Conservation (phyloP, 305 asterid species). For the Fraxinus latifolia region DNA sequence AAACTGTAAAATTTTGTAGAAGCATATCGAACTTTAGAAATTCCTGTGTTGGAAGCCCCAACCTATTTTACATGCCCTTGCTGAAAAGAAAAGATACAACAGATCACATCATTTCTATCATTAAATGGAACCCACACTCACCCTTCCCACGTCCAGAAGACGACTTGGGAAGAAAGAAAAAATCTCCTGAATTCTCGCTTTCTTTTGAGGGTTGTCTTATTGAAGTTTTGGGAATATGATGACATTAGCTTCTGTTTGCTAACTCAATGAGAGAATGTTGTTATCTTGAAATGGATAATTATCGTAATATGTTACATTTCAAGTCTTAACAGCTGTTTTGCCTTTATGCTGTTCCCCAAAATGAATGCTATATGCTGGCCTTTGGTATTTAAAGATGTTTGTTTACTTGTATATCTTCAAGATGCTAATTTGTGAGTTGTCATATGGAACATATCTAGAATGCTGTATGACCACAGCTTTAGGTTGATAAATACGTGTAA, state of each 20-base stretch:
- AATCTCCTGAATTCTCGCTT: background rate
- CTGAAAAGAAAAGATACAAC: background rate
- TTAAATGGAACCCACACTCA: background rate
- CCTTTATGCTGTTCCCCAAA: conserved; percentile 5
- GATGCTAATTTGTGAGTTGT: background rate
- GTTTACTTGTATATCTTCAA: background rate
- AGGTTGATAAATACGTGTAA: conserved; percentile 12
- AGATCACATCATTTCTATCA: background rate
- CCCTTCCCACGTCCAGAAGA: background rate
- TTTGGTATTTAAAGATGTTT: conserved; percentile 11
- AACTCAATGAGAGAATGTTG: background rate
- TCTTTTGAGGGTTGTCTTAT: background rate
- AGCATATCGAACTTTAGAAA: background rate
- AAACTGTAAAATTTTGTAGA: background rate
- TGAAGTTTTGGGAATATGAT: background rate
- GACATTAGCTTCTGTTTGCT: background rate
- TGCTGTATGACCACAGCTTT: background rate
- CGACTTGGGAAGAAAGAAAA: background rate
- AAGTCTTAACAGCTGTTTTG: conserved; percentile 1
- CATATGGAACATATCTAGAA: conserved; percentile 4
- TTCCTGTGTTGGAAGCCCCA: background rate
- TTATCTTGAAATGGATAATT: conserved; percentile 6
- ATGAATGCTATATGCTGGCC: background rate
- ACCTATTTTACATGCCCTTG: background rate
- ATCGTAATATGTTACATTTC: background rate